phyloP scores from a whole-genome alignment of 2,329 filamentous ascomycete genomes.

The Passalora sequoiae region DNA sequence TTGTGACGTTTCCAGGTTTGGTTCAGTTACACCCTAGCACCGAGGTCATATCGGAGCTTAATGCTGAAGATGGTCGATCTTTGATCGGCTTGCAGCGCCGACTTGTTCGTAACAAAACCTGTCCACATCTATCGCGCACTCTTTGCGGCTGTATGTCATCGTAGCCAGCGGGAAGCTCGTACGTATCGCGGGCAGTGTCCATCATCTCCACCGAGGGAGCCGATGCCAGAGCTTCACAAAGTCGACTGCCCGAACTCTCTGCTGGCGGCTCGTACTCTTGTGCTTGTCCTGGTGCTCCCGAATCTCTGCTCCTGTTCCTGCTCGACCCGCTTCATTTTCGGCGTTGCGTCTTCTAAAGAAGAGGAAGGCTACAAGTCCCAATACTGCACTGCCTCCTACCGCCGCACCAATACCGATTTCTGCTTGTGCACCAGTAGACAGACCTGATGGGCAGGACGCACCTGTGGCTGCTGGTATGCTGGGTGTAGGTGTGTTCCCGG shows the following conservation, averaged over 20 bases:
- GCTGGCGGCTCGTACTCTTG: not conserved
- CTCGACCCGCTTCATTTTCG: not conserved
- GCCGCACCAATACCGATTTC: not conserved
- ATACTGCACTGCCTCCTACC: not conserved
- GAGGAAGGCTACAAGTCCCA: not conserved
- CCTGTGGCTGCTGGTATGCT: too few relatives aligned
- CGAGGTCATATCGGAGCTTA: too few relatives aligned
- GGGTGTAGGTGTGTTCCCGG: too few relatives aligned
- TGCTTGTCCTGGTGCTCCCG: not conserved
- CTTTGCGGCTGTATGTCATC: too few relatives aligned
- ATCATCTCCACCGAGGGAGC: not conserved
- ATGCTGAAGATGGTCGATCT: too few relatives aligned
- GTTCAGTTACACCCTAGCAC: too few relatives aligned
- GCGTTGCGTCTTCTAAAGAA: not conserved
- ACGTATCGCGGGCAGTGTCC: not conserved
- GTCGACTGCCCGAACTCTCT: not conserved
- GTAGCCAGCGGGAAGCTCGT: not conserved
- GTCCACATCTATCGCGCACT: too few relatives aligned
- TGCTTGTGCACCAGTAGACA: not conserved
- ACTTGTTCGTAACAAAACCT: too few relatives aligned
- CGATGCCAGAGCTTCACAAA: not conserved
- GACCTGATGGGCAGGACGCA: not conserved
- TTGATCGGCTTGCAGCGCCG: too few relatives aligned
- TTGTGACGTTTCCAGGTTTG: too few relatives aligned
- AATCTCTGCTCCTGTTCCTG: not conserved